Evolutionary conservation across 345 rosid genomes (phyloP), one percentile per base, ranked within the genome.

Genomic region (Melastoma malabathricum): DNA sequence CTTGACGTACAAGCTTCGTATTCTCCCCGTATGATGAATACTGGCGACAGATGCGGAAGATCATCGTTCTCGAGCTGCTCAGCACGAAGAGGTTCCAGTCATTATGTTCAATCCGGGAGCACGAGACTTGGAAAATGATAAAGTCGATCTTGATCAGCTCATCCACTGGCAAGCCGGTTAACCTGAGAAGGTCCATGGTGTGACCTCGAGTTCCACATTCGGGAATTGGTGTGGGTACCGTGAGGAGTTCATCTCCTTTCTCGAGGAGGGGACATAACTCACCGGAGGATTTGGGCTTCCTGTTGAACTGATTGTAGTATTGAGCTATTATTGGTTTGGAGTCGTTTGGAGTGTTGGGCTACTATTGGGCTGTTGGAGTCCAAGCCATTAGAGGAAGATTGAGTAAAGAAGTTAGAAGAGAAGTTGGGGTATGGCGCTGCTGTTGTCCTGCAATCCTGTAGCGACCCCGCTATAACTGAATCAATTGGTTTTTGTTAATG

Each of bases 171-270:
- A 23, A 15, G 38, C 44, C 47, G 1, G 15, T 15, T 41, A 64
- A 72, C 48, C 43, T 67, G 44, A 67, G 51, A 43, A n/a, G 48
- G 48, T 10, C 53, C 31, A 6, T 71, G 64, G 52, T 19, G n/a
- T 67, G 5, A 57, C 64, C 9, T 51, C 59, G 3, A 53, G 69
- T 45, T 69, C 68, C 15, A 65, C 73, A 16, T 68, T 72, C 10
- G 71, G 71, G 13, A 59, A 51, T n/a, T 62, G 64, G 25, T 59
- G 63, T 25, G 39, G 29, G n/a, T 48, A 59, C 17, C 55, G 51
- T 6, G 59, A 59, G 1, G 51, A 27, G 2, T 29, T 61, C 48
- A 63, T 50, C 38, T 39, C 48, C 10, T 59, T 63, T 49, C 46
- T 59, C 43, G 29, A 44, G 45, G 69, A 68, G 58, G 50, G 43